Evolutionary conservation across 1,284 basidiomycete species (phyloP), one percentile per base, ranked within the genome.

Genomic region (Singerocomus inundabilis): DNA sequence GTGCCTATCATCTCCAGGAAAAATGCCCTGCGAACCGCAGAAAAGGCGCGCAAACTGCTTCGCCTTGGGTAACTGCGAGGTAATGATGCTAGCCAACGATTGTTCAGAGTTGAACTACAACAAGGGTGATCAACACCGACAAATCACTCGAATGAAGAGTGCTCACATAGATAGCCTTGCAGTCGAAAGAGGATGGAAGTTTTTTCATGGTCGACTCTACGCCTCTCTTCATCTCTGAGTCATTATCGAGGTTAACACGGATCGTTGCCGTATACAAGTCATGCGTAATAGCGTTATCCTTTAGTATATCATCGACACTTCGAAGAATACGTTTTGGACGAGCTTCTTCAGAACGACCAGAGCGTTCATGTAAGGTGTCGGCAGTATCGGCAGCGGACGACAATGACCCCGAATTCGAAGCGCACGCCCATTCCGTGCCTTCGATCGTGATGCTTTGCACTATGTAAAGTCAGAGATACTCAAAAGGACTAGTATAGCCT

Each of bases 101-200:
- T 58, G 57, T 31, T 55, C 38, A 1, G 28, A 30, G 30, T 55
- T 58, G 8, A 62, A 58, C 57, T 58, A n/a, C 26, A n/a, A 36
- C 6, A 12, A 44, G 2, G 15, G 16, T 4, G 12, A 6, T 61
- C n/a, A 59, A 33, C 25, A 2, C 9, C 10, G 13, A 12, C 4
- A 8, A 16, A n/a, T 40, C 4, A 6, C 25, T 15, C 9, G 24
- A 24, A 29, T 15, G 13, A 38, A 31, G 7, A 18, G 1, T 10
- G 8, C 47, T 10, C 25, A 58, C 60, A 34, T 62, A 52, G 30
- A 58, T 31, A 11, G 31, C 55, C 25, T 52, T 62, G 46, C 51
- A 60, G 11, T 25, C 15, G 26, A 58, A 58, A 15, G 30, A 35
- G 6, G 32, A 5, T 4, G 57, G 60, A 26, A 56, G 58, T 0